Evolutionary conservation across 805 yeast species (phyloP).

Genomic region (Candida verbasci): DNA sequence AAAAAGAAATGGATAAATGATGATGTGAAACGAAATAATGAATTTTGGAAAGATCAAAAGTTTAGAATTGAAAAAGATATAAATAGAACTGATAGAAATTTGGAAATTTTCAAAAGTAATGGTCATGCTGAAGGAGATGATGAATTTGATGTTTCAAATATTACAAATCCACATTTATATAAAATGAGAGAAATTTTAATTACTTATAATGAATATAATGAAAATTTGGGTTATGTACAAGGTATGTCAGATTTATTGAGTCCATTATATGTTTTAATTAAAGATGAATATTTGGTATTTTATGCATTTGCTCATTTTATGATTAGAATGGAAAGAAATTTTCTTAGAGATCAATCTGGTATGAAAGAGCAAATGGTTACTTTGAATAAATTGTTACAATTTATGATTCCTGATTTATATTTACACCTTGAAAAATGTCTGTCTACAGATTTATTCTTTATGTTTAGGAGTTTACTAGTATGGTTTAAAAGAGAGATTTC

Average conservation of each 20-base stretch:
- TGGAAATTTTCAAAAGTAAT: conserved; percentile 54
- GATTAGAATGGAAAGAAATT: conserved; percentile 95
- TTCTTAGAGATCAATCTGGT: conserved; percentile 86
- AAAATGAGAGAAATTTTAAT: conserved; percentile 72
- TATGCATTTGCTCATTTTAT: conserved; percentile 86
- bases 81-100: conserved; percentile 80
- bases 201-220: conserved; percentile 81
- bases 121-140: conserved; percentile 40
- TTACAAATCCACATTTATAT: conserved; percentile 72
- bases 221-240: conserved; percentile 89
- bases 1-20: conserved; percentile 67
- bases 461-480: conserved; percentile 89
- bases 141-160: conserved; percentile 57
- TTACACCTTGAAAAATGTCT: conserved; percentile 83
- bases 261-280: conserved; percentile 63
- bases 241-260: conserved; percentile 95
- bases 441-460: conserved; percentile 85
- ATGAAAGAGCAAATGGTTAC: conserved; percentile 86
- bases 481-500: conserved; percentile 92
- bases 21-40: conserved; percentile 45
- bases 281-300: conserved; percentile 76
- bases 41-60: conserved; percentile 86
- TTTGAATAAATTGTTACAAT: conserved; percentile 78
- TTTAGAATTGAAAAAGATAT: conserved; percentile 91
- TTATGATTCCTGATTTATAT: conserved; percentile 83